Base-by-base conservation (phyloP, 2,329 filamentous ascomycete genomes). In the Beauveria pseudobassiana region DNA sequence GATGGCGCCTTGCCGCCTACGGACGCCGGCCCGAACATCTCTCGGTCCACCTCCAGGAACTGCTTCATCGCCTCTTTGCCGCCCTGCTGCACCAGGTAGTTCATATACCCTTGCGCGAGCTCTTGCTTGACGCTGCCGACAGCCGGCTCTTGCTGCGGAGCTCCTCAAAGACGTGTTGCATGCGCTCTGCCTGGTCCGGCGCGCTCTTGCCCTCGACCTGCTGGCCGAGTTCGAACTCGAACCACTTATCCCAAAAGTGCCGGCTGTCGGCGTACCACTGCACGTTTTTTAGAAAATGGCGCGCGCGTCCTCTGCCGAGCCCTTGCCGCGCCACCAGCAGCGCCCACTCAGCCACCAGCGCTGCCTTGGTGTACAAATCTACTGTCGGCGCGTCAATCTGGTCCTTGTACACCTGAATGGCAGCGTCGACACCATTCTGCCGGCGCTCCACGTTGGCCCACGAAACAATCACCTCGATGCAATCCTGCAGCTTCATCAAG, bases 311-410 rank as follows among this genome's bases (percentile, higher is more conserved):
- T 91, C 87, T 0, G 86, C 80, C 0, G 87, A 88, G 18, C 90
- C 90, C 77, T 93, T 93, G 71, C 88, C 85, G 75, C 92, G 95
- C 91, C 91, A 96, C 72, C 61, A 98, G 79, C 28, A 84, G 82
- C 1, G 93, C 93, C 89, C 92, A 96, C 70, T 96, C 91, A 0
- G 90, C 90, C 46, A 96, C 90, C 34, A 98, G 80, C 1, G 90
- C 87, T 9, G 93, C 93, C 74, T 96, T 96, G 57, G 91, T 88
- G 67, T 89, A 89, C 59, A 89, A 80, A 65, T 92, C 88, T 58
- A 89, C 86, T 12, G 86, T 79, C 1, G 86, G 81, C 2, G 85
- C 85, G 66, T 93, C 88, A 65, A 97, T 88, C 65, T 96, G 90
- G 55, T 83, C 80, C 73, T 93, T 91, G 74, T 93, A 90, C 6